Percentiles rank a stretch among this genome's conserved stretches.
Evolutionary conservation across 495 filamentous ascomycete genomes (phyloP).

Genomic region (Podospora didyma): DNA sequence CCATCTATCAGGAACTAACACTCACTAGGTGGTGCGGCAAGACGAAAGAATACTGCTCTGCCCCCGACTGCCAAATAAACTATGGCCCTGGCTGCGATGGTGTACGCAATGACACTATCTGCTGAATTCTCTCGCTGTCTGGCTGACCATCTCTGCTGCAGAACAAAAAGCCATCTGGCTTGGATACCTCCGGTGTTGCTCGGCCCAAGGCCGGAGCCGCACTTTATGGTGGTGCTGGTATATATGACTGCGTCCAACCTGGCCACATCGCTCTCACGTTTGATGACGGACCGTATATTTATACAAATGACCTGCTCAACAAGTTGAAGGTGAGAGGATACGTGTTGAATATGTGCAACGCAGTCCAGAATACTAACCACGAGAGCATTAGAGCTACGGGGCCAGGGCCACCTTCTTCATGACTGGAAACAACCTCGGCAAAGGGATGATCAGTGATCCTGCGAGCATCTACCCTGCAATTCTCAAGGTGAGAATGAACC

Average conservation of each 20-base stretch:
- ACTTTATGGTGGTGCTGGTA: conserved; percentile 56
- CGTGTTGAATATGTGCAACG: neutral
- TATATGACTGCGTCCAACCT: conserved; percentile 61
- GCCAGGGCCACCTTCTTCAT: conserved; percentile 79
- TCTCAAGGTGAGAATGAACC: conserved; percentile 43
- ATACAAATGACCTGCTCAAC: conserved; percentile 66
- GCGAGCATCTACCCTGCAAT: conserved; percentile 53
- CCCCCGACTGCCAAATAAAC: conserved; percentile 66
- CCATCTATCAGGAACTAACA: conserved; percentile 29
- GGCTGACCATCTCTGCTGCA: conserved; percentile 10
- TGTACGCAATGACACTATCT: conserved; percentile 6
- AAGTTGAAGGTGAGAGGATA: conserved; percentile 44
- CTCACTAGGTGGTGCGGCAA: conserved; percentile 55
- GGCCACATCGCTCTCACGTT: conserved; percentile 72
- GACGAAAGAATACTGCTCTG: conserved; percentile 56
- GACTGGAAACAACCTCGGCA: conserved; percentile 69
- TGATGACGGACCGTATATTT: conserved; percentile 72
- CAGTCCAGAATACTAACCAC: conserved; percentile 12
- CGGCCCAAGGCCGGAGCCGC: conserved; percentile 56
- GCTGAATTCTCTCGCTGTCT: neutral
- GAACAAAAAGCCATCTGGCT: conserved; percentile 58
- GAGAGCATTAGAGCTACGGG: conserved; percentile 43
- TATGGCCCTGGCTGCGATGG: conserved; percentile 66
- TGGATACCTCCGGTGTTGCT: conserved; percentile 54
- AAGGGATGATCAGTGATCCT: conserved; percentile 64